Conservation (phyloP, 1,284 basidiomycete genomes). For the Moniliella sp. region DNA sequence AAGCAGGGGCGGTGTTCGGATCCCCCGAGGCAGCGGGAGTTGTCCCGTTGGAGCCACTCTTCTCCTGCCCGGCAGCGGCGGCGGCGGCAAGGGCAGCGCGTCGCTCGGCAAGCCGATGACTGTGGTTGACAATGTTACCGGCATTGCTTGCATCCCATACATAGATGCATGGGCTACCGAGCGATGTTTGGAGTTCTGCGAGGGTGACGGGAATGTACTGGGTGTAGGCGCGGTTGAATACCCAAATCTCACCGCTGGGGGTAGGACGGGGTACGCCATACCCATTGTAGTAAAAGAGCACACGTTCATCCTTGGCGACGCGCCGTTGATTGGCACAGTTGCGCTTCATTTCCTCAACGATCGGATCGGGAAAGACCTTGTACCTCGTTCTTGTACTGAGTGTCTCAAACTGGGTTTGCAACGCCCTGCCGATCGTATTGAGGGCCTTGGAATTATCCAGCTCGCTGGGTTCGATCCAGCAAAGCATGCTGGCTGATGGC, state of each 20-base stretch:
- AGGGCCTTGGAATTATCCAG: slow-evolving; percentile 41
- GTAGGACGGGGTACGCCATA: slow-evolving; percentile 95
- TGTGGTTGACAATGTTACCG: slow-evolving; percentile 75
- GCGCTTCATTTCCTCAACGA: slow-evolving; percentile 75
- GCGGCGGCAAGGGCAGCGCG: no score
- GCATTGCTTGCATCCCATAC: slow-evolving; percentile 97
- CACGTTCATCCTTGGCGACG: slow-evolving; percentile 75
- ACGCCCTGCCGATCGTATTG: slow-evolving; percentile 58
- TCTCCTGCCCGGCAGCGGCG: no score
- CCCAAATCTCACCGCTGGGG: slow-evolving; percentile 87
- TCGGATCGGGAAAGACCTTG: slow-evolving; percentile 61
- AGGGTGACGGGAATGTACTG: slow-evolving; percentile 94
- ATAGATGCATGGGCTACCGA: slow-evolving; percentile 68
- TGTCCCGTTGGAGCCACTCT: not conserved
- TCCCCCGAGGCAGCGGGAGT: no score
- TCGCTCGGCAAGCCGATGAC: slow-evolving; percentile 61
- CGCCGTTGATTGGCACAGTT: slow-evolving; percentile 67
- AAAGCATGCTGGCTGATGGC: slow-evolving; percentile 80
- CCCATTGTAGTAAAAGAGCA: slow-evolving; percentile 93
- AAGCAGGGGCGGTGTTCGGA: no score
- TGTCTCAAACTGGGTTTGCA: slow-evolving; percentile 87
- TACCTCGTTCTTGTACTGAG: slow-evolving; percentile 48
- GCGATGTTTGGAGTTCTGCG: slow-evolving; percentile 72
- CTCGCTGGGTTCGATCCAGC: slow-evolving; percentile 86
- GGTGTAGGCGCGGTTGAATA: slow-evolving; percentile 89